Evolutionary conservation across 2,329 filamentous ascomycete species (phyloP), one percentile per base, ranked within the genome.

Genomic region (Exophiala mesophila): DNA sequence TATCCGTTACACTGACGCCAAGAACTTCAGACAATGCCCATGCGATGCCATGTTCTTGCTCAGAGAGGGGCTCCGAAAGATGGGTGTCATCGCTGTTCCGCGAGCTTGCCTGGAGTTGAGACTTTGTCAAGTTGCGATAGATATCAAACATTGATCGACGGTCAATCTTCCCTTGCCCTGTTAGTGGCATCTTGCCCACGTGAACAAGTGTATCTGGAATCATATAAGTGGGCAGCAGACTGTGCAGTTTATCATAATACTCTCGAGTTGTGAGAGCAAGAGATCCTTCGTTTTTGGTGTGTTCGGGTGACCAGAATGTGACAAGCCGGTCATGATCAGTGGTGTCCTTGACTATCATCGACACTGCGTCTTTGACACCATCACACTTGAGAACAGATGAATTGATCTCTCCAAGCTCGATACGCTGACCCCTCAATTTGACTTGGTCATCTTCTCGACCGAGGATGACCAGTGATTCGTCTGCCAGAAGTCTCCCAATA

Each of bases 371-470:
- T n/a, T 65, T 59, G 0, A 83, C 76, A 12, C 67, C 52, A 0
- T 57, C 55, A 6, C 70, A 71, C 9, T 70, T 66, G 1, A 83
- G 67, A 9, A 89, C 63, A 12, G 73, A 66, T 12, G 74, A 74
- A 44, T 80, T 83, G 41, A 94, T 83, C 58, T 94, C 88, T 1
- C 77, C 76, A 8, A 89, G 73, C 58, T 94, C 87, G 28, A 94
- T 80, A 32, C 85, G 72, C 52, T 90, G 84, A 0, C 88, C 88
- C 32, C 86, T 76, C 7, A 94, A 71, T 59, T 94, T 94, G 41
- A 92, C 71, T 61, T 94, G 86, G 47, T 84, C 83, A 54, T 94
- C 88, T 16, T 82, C 69, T 26, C 87, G 76, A 12, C 86, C 85
- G 7, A 78, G 64, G 29, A 92, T 85, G 3, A 85, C 63, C 5